These are phyloP conservation scores for Vaccinium corymbosum DNA, from an alignment of 148 eudicot species.

Conservation along the genomic window DNA sequence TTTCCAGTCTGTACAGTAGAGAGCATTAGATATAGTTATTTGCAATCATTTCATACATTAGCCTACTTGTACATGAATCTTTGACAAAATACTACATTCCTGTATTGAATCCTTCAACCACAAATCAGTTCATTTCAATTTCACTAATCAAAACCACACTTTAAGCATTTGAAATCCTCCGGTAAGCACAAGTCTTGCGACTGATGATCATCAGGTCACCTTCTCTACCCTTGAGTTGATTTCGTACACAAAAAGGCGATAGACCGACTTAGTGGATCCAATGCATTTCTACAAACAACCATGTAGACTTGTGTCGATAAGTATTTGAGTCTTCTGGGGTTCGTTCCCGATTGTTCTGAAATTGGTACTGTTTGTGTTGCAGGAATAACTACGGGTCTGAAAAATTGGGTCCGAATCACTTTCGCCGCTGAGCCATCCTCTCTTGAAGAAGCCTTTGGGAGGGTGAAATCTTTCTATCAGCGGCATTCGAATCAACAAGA, in stretches of 20 bases:
- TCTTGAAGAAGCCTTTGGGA: conserved; percentile 64
- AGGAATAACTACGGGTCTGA: conserved; percentile 78
- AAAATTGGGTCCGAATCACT: conserved; percentile 76
- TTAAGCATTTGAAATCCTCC: too few species aligned
- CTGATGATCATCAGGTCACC: too few species aligned
- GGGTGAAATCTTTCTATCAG: conserved; percentile 46
- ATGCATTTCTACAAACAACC: not conserved
- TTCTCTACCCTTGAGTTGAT: not conserved
- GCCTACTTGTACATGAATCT: not conserved
- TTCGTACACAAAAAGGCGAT: not conserved
- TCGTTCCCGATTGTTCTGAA: not conserved
- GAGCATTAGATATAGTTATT: not conserved
- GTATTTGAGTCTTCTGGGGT: not conserved
- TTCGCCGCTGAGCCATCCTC: conserved; percentile 69
- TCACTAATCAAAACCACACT: not conserved
- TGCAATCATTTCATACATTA: not conserved
- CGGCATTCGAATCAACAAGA: conserved; percentile 25
- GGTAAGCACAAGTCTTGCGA: too few species aligned
- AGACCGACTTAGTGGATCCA: too few species aligned
- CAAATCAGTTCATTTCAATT: not conserved
- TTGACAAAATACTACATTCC: not conserved
- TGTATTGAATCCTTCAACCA: not conserved
- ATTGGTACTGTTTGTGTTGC: conserved; percentile 9
- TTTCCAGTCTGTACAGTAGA: not conserved
- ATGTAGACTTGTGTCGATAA: not conserved